Conservation (phyloP, 192 early-diverging fungal genomes). For the Backusella parvicylindrica region DNA sequence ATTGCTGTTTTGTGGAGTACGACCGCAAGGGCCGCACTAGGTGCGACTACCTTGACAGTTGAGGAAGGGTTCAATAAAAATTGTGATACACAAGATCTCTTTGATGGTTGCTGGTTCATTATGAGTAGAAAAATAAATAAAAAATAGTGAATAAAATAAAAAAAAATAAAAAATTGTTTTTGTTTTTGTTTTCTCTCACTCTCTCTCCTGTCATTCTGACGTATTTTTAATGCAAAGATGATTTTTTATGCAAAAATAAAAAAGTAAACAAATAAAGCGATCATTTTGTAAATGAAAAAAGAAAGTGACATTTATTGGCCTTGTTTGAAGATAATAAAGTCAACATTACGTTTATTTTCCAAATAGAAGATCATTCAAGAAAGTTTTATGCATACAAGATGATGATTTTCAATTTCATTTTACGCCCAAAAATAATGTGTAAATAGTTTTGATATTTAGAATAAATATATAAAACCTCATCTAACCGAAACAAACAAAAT, state of each 20-base stretch:
- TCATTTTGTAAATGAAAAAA: not conserved
- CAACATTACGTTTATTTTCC: not conserved
- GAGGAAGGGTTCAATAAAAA: constrained; percentile 26
- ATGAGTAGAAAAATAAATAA: not conserved
- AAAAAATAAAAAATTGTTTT: not conserved
- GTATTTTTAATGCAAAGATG: not conserved
- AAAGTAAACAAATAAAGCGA: not conserved
- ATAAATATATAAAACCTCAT: too few relatives aligned
- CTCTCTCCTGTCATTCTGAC: not conserved
- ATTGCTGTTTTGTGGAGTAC: constrained; percentile 15
- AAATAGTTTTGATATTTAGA: not conserved
- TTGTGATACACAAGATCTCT: constrained; percentile 1
- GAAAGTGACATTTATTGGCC: not conserved
- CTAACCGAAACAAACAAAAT: too few relatives aligned
- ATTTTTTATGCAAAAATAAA: not conserved
- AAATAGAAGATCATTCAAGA: not conserved
- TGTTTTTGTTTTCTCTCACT: not conserved
- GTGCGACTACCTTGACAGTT: constrained; percentile 17
- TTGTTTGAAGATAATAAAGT: not conserved
- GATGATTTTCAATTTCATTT: not conserved
- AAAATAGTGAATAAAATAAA: not conserved
- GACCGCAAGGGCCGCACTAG: constrained; percentile 11
- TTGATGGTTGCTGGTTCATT: not conserved
- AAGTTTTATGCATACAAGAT: not conserved
- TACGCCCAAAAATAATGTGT: not conserved